phyloP scores from a whole-genome alignment of 2,329 filamentous ascomycete genomes.

The Fusarium circinatum region DNA sequence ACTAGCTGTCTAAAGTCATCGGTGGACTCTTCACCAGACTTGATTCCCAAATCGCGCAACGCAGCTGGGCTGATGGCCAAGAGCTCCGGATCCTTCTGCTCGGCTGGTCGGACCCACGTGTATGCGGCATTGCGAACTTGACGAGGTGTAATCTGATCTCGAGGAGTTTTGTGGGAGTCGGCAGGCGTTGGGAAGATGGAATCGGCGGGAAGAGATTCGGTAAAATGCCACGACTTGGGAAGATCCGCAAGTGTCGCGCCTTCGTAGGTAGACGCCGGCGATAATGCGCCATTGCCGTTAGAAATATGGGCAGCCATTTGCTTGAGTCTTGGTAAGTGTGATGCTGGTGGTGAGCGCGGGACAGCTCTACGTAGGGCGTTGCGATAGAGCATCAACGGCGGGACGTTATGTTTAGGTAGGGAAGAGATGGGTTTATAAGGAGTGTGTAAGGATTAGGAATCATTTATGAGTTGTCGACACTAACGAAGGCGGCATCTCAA shows the following conservation, averaged over 20 bases:
- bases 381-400: conserved; percentile 50
- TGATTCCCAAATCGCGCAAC: conserved; percentile 82
- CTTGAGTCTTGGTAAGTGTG: conserved; percentile 36
- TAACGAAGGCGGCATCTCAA: not conserved
- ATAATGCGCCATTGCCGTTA: conserved; percentile 45
- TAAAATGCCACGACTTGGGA: conserved; percentile 73
- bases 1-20: conserved; percentile 82
- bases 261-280: conserved; percentile 24
- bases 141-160: conserved; percentile 80
- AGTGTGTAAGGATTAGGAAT: conserved; percentile 19
- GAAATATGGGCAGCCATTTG: conserved; percentile 50
- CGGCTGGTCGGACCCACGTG: conserved; percentile 88
- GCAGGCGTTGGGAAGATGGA: conserved; percentile 81
- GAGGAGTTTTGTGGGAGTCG: conserved; percentile 82
- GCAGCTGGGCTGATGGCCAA: conserved; percentile 83
- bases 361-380: conserved; percentile 46
- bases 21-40: conserved; percentile 71
- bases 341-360: conserved; percentile 40
- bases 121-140: conserved; percentile 87
- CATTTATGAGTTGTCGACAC: not conserved
- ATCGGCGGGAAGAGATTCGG: conserved; percentile 78
- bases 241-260: conserved; percentile 62
- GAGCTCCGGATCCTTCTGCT: conserved; percentile 77
- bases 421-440: conserved; percentile 1
- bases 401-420: conserved; percentile 3